A percentile compares a stretch with the other conserved stretches of the same genome.
phyloP scores from a whole-genome alignment of 805 yeast genomes.

The Wickerhamiella galacta region DNA sequence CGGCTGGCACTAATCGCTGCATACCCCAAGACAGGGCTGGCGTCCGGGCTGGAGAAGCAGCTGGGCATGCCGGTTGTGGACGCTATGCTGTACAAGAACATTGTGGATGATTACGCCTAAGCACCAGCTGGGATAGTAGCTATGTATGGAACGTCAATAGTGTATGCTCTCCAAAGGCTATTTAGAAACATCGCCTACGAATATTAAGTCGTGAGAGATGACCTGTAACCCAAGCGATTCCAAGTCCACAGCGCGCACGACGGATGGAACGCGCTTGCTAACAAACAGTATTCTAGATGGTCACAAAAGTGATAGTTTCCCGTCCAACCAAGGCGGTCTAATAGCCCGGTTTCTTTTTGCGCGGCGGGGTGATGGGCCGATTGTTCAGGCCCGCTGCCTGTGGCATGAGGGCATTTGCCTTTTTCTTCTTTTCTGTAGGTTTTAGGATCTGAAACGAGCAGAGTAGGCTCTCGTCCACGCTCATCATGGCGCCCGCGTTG shows the following conservation, averaged over 20 bases:
- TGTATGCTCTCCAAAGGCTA: too few relatives aligned
- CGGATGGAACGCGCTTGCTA: too few relatives aligned
- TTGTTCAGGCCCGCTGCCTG: conserved; percentile 20
- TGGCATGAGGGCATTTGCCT: conserved; percentile 29
- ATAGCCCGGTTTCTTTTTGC: conserved; percentile 26
- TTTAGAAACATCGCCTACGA: too few relatives aligned
- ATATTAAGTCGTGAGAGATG: too few relatives aligned
- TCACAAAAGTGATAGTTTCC: too few relatives aligned
- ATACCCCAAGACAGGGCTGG: conserved; percentile 4
- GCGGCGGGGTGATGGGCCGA: conserved; percentile 43
- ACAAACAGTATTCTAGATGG: too few relatives aligned
- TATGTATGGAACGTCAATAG: too few relatives aligned
- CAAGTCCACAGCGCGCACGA: too few relatives aligned
- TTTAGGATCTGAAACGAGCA: conserved; percentile 87
- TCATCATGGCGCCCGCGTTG: conserved; percentile 99
- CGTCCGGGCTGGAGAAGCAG: background rate
- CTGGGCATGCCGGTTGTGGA: conserved; percentile 5
- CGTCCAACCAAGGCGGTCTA: too few relatives aligned
- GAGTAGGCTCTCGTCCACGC: conserved; percentile 87
- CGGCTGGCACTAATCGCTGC: conserved; percentile 4
- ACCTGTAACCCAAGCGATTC: too few relatives aligned
- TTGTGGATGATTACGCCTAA: conserved; percentile 1
- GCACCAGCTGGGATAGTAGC: too few relatives aligned
- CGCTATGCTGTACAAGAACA: background rate
- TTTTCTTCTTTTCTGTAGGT: conserved; percentile 93